Conservation (phyloP, 1,139 yeast species). For the Yamadazyma dushanensis region DNA sequence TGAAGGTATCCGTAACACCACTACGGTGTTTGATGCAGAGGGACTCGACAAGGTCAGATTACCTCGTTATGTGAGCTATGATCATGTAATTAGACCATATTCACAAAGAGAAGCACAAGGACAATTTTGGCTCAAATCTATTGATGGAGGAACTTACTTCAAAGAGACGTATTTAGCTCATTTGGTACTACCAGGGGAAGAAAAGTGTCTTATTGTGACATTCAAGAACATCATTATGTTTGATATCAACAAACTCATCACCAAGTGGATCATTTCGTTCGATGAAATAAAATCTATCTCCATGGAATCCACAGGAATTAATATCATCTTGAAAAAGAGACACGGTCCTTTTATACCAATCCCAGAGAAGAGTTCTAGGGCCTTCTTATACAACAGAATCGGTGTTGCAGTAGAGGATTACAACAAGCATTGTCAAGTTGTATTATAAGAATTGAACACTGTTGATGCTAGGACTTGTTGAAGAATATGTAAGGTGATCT, state of each 20-base stretch:
- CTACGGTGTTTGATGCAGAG: slow-evolving; percentile 85
- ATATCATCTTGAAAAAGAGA: slow-evolving; percentile 58
- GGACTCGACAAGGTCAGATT: slow-evolving; percentile 79
- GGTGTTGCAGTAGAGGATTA: slow-evolving; percentile 79
- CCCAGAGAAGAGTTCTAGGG: slow-evolving; percentile 63
- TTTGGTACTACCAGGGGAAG: slow-evolving; percentile 76
- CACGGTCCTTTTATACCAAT: slow-evolving; percentile 80
- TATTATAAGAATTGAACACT: slow-evolving; percentile 7
- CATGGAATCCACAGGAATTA: slow-evolving; percentile 78
- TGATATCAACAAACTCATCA: slow-evolving; percentile 58
- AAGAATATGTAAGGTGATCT: slow-evolving; percentile 10
- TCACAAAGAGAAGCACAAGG: slow-evolving; percentile 90
- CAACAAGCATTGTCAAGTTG: slow-evolving; percentile 60
- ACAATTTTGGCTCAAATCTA: slow-evolving; percentile 83
- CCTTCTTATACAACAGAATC: slow-evolving; percentile 69
- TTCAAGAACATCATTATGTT: slow-evolving; percentile 69
- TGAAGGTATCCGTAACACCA: slow-evolving; percentile 91
- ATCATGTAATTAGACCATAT: slow-evolving; percentile 71
- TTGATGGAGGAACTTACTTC: slow-evolving; percentile 76
- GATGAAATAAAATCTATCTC: slow-evolving; percentile 66
- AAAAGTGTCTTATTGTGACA: slow-evolving; percentile 74
- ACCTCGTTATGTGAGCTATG: slow-evolving; percentile 72
- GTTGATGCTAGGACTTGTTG: not conserved
- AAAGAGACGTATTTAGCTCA: slow-evolving; percentile 84
- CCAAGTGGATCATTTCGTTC: slow-evolving; percentile 67